Conservation (phyloP, 2,329 filamentous ascomycete genomes). For the Trichoderma sp. region DNA sequence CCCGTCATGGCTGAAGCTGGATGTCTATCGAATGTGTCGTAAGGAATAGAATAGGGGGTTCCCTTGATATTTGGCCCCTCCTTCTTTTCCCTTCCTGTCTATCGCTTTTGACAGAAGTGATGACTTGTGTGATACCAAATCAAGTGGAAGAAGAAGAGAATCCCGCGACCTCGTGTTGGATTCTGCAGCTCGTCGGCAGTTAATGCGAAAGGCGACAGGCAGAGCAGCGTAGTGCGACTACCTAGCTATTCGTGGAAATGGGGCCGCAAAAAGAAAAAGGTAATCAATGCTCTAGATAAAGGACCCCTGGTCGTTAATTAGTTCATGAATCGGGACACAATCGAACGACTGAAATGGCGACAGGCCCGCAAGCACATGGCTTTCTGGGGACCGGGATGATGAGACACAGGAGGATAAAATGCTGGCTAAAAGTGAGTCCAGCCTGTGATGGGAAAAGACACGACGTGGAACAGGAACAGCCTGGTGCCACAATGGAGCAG, state of each 20-base stretch:
- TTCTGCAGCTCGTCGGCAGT: slow-evolving; percentile 10
- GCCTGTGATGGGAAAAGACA: not conserved
- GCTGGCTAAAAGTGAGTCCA: not conserved
- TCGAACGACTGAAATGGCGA: slow-evolving; percentile 13
- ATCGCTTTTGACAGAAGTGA: not conserved
- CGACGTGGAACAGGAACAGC: not conserved
- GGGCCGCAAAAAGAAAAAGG: not conserved
- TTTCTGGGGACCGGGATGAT: slow-evolving; percentile 10
- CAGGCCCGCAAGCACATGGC: slow-evolving; percentile 22
- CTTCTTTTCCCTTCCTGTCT: not conserved
- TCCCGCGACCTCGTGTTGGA: not conserved
- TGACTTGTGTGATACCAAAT: not conserved
- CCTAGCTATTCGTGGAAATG: slow-evolving; percentile 18
- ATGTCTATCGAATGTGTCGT: not conserved
- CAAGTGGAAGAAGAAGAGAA: not conserved
- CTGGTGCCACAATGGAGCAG: not conserved
- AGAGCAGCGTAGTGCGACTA: not conserved
- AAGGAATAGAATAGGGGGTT: not conserved
- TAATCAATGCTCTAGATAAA: slow-evolving; percentile 11
- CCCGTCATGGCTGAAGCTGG: slow-evolving; percentile 29
- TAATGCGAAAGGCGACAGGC: not conserved
- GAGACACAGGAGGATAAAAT: slow-evolving; percentile 10
- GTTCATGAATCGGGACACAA: slow-evolving; percentile 13
- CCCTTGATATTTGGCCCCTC: not conserved
- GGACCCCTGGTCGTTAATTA: slow-evolving; percentile 19